A percentile compares a stretch with the other conserved stretches of the same genome.
These are phyloP conservation scores for Styphnolobium japonicum DNA, from an alignment of 306 rosid species.

Conservation along the genomic window DNA sequence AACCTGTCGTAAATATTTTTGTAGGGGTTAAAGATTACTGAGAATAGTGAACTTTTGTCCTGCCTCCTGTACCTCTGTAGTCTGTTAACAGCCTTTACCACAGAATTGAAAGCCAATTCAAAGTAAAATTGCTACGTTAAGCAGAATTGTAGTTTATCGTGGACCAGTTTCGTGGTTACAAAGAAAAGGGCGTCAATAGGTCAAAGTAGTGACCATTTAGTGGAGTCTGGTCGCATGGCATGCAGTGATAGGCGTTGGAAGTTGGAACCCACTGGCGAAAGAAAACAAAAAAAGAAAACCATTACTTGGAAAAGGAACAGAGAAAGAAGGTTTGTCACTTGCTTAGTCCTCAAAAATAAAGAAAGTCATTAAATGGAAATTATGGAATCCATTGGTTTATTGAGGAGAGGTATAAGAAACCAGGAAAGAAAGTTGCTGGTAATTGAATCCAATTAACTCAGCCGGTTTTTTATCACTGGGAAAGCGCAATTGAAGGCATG, in stretches of 20 bases:
- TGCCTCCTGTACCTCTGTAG: too few species aligned
- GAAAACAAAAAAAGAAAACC: background rate
- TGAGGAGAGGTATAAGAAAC: background rate
- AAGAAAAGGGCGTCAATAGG: background rate
- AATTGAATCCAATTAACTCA: constrained; percentile 1
- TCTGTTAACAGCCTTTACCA: background rate
- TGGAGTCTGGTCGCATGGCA: background rate
- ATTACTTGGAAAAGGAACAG: background rate
- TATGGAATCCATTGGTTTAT: background rate
- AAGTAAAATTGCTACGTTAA: background rate
- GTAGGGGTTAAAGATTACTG: too few species aligned
- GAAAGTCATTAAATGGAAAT: too few species aligned
- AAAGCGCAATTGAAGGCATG: background rate
- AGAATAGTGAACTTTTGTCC: too few species aligned
- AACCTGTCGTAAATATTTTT: too few species aligned
- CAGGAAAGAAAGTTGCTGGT: background rate
- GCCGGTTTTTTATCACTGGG: background rate
- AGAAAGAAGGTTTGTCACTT: too few species aligned
- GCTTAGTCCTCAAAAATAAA: too few species aligned
- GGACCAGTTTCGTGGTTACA: background rate
- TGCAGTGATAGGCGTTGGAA: background rate
- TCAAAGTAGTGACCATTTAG: background rate
- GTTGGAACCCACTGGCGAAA: background rate
- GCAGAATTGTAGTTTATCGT: background rate
- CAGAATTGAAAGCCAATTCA: background rate